Evolutionary conservation across 495 filamentous ascomycete genomes (phyloP).

Genomic region (Annulohypoxylon moriforme): DNA sequence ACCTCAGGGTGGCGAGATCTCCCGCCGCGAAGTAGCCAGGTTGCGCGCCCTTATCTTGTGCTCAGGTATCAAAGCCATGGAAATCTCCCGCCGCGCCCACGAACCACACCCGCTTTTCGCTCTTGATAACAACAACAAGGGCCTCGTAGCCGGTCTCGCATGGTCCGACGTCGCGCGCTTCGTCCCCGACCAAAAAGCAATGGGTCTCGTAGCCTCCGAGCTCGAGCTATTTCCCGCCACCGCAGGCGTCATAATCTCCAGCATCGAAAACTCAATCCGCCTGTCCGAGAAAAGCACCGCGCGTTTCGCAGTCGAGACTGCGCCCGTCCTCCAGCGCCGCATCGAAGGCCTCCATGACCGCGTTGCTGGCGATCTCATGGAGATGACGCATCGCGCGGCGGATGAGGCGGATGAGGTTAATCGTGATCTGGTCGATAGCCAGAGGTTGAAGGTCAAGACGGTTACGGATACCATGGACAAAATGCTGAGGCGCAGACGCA

Average conservation of each 20-base stretch:
- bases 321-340: conserved; percentile 49
- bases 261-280: conserved; percentile 66
- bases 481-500: conserved; percentile 72
- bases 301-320: conserved; percentile 47
- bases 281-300: conserved; percentile 66
- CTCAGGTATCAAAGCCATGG: conserved; percentile 85
- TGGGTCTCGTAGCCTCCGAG: conserved; percentile 64
- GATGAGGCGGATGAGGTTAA: conserved; percentile 82
- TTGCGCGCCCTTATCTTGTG: conserved; percentile 79
- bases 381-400: conserved; percentile 69
- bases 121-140: conserved; percentile 23
- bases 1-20: conserved; percentile 53
- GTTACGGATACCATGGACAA: conserved; percentile 81
- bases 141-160: conserved; percentile 25
- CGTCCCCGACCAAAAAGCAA: conserved; percentile 41
- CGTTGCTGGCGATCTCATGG: conserved; percentile 57
- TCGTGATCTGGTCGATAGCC: conserved; percentile 76
- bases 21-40: conserved; percentile 77
- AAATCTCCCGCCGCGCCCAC: conserved; percentile 74
- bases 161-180: conserved; percentile 54
- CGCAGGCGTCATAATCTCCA: conserved; percentile 67
- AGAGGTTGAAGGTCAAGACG: conserved; percentile 79
- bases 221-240: conserved; percentile 76
- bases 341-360: conserved; percentile 51
- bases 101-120: conserved; percentile 49